Conservation (phyloP, 352 stramenopile genomes). For the Phytopythium cucurbitacearum region DNA sequence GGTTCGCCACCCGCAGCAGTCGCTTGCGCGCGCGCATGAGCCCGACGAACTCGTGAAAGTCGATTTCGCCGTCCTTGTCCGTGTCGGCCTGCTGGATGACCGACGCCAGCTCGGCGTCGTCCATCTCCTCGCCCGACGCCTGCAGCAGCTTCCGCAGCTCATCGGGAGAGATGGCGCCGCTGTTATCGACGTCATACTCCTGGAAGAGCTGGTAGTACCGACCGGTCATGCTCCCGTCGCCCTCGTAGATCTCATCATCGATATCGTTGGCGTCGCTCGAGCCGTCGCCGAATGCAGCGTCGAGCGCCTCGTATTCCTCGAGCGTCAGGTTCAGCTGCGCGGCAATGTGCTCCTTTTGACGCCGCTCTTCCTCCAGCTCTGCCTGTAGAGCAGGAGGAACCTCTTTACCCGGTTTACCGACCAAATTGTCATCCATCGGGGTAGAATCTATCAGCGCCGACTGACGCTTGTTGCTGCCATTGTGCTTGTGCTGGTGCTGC, state of each 20-base stretch:
- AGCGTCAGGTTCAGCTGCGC: slow-evolving; percentile 61
- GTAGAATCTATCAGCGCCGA: background rate
- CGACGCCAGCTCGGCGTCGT: slow-evolving; percentile 61
- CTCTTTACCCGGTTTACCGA: slow-evolving; percentile 9
- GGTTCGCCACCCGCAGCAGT: slow-evolving; percentile 60
- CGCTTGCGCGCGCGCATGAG: slow-evolving; percentile 80
- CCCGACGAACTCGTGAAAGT: slow-evolving; percentile 75
- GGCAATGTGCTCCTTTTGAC: slow-evolving; percentile 42
- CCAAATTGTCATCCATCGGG: background rate
- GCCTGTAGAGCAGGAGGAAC: slow-evolving; percentile 32
- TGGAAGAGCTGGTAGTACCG: slow-evolving; percentile 62
- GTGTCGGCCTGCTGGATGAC: slow-evolving; percentile 66
- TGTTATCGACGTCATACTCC: slow-evolving; percentile 75
- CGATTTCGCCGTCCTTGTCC: slow-evolving; percentile 69
- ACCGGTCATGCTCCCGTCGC: slow-evolving; percentile 26
- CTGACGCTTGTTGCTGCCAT: slow-evolving; percentile 3
- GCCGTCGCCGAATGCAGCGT: slow-evolving; percentile 45
- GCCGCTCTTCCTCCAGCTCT: slow-evolving; percentile 46
- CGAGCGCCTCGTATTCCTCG: slow-evolving; percentile 64
- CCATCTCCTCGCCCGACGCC: slow-evolving; percentile 66
- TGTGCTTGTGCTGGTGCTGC: slow-evolving; percentile 7
- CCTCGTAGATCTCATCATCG: slow-evolving; percentile 3
- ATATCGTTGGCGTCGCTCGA: slow-evolving; percentile 5
- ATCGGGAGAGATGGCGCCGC: slow-evolving; percentile 64
- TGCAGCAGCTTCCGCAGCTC: slow-evolving; percentile 58